These are phyloP conservation scores for Chaetomium globosum DNA, from an alignment of 2,329 filamentous ascomycete genomes.

Conservation along the genomic window DNA sequence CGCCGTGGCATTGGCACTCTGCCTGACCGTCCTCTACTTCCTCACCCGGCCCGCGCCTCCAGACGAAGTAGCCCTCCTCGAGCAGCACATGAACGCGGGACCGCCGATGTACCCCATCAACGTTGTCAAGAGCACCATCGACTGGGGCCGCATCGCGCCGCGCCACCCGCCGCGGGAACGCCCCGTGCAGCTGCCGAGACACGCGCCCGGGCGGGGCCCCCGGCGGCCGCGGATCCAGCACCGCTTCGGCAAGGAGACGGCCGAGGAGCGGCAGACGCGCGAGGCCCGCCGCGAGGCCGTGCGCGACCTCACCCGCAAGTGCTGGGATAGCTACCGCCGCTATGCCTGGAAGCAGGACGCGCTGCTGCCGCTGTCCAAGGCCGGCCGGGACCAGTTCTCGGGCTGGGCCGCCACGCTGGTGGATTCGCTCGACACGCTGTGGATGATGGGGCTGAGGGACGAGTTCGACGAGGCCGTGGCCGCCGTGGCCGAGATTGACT, in stretches of 20 bases:
- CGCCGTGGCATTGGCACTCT: not conserved
- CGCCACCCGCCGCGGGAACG: conserved; percentile 20
- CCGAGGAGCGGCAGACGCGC: conserved; percentile 1
- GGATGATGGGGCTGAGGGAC: conserved; percentile 58
- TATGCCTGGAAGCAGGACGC: conserved; percentile 38
- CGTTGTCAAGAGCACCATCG: conserved; percentile 27
- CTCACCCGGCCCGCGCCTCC: not conserved
- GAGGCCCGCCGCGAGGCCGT: conserved; percentile 26
- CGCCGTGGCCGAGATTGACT: conserved; percentile 52
- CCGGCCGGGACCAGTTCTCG: conserved; percentile 30
- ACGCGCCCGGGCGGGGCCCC: not conserved
- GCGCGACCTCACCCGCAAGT: conserved; percentile 26
- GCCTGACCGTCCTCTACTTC: conserved; percentile 3
- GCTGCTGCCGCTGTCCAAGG: conserved; percentile 28
- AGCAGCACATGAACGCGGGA: conserved; percentile 26
- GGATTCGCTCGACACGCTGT: conserved; percentile 53
- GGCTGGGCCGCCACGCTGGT: conserved; percentile 37
- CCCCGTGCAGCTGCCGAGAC: conserved; percentile 16
- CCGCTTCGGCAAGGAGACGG: conserved; percentile 20
- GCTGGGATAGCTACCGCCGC: conserved; percentile 52
- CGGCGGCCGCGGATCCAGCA: conserved; percentile 27
- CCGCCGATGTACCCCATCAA: conserved; percentile 4
- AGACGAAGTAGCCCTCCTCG: conserved; percentile 19
- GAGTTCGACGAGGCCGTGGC: conserved; percentile 57
- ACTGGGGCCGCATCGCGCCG: conserved; percentile 25